Percentiles rank a stretch among this genome's conserved stretches.
Conservation (phyloP, 2,329 filamentous ascomycete species). For the Pseudogymnoascus sp. region DNA sequence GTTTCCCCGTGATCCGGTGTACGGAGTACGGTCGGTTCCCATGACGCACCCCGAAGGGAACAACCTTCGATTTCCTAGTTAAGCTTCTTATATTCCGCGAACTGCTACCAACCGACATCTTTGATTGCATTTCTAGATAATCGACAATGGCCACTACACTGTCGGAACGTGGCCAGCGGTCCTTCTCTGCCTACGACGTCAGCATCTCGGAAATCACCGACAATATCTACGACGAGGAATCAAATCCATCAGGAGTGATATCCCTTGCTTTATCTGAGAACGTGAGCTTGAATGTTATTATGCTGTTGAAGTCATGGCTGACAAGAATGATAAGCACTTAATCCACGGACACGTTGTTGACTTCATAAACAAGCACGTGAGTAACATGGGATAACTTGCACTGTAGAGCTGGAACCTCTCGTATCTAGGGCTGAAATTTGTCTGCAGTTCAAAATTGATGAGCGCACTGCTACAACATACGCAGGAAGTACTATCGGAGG, state of each 20-base stretch:
- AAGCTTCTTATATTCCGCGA: background rate
- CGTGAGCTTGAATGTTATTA: slow-evolving; percentile 10
- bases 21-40: no score
- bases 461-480: slow-evolving; percentile 30
- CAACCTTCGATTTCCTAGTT: background rate
- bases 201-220: background rate
- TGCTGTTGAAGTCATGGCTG: background rate
- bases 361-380: slow-evolving; percentile 32
- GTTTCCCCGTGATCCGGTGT: no score
- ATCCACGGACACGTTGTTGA: slow-evolving; percentile 31
- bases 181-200: background rate
- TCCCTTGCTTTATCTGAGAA: slow-evolving; percentile 18
- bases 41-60: background rate
- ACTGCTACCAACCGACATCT: background rate
- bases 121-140: background rate
- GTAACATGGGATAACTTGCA: background rate
- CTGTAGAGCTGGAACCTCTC: background rate
- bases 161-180: background rate
- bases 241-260: slow-evolving; percentile 18
- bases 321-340: slow-evolving; percentile 22
- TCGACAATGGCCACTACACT: background rate
- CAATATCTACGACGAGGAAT: slow-evolving; percentile 15
- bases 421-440: slow-evolving; percentile 25
- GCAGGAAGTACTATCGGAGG: slow-evolving; percentile 32
- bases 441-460: slow-evolving; percentile 15